phyloP scores from a whole-genome alignment of 192 early-diverging fungal species.

The Paraglomus brasilianum region DNA sequence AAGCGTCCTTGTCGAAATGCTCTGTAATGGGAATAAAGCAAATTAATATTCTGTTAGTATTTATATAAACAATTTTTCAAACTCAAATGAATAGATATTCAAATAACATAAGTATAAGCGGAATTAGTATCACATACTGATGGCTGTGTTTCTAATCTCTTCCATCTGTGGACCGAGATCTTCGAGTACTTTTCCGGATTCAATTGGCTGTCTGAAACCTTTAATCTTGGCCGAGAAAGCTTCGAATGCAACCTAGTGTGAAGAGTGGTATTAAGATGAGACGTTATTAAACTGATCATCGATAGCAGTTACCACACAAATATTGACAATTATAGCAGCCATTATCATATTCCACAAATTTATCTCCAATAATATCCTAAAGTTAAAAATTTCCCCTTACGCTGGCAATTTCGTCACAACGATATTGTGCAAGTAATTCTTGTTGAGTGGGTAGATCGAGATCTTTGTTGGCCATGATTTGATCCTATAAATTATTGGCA shows the following conservation, averaged over 20 bases:
- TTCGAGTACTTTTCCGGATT: conserved; percentile 75
- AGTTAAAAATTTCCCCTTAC: too few relatives aligned
- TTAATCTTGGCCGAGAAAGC: conserved; percentile 67
- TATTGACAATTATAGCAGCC: background rate
- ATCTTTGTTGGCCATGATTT: conserved; percentile 92
- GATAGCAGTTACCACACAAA: background rate
- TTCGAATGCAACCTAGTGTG: conserved; percentile 57
- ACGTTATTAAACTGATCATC: background rate
- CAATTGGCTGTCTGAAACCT: conserved; percentile 65
- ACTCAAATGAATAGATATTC: conserved; percentile 26
- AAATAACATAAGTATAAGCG: conserved; percentile 5
- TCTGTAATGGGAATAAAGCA: conserved; percentile 32
- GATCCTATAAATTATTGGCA: conserved; percentile 47
- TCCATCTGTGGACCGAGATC: conserved; percentile 69
- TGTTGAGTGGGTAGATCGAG: conserved; percentile 98
- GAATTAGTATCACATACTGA: conserved; percentile 41
- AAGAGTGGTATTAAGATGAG: background rate
- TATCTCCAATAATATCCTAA: too few relatives aligned
- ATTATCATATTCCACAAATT: too few relatives aligned
- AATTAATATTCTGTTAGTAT: background rate
- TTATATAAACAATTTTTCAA: conserved; percentile 12
- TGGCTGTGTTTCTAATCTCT: conserved; percentile 53
- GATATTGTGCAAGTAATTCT: conserved; percentile 95
- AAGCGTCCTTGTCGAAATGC: conserved; percentile 86
- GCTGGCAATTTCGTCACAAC: conserved; percentile 95